phyloP scores from a whole-genome alignment of 192 early-diverging fungal genomes.

The Spinellus fusiger region DNA sequence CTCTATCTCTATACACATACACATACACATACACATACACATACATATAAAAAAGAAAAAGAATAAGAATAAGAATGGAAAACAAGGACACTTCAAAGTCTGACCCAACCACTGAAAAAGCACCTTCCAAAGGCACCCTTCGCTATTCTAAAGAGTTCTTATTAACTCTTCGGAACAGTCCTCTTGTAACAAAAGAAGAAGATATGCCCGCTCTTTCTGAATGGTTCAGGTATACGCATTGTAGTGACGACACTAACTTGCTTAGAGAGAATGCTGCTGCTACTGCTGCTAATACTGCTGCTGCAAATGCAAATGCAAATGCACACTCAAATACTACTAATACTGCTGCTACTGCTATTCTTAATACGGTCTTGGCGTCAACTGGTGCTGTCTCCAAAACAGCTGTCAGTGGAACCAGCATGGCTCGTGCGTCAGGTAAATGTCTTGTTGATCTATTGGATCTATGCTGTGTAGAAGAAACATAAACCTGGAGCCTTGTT shows the following conservation, averaged over 20 bases:
- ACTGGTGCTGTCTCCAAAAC: conserved; percentile 11
- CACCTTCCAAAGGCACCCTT: conserved; percentile 1
- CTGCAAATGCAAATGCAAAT: background rate
- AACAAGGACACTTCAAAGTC: background rate
- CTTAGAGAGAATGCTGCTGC: background rate
- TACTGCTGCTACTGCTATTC: background rate
- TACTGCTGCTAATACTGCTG: background rate
- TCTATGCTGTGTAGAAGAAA: background rate
- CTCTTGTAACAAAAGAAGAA: conserved; percentile 25
- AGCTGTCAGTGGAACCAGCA: conserved; percentile 9
- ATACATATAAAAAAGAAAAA: background rate
- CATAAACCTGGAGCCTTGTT: background rate
- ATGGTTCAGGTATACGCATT: conserved; percentile 29
- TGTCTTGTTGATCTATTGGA: background rate
- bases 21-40: background rate
- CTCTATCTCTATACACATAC: background rate
- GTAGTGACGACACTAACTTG: background rate
- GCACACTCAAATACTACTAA: background rate
- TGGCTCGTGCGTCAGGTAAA: conserved; percentile 18
- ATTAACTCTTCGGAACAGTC: conserved; percentile 23
- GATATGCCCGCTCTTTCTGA: conserved; percentile 19
- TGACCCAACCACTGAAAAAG: background rate
- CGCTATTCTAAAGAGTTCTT: conserved; percentile 27
- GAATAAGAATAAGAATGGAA: background rate
- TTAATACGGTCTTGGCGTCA: conserved; percentile 14